Evolutionary conservation across 495 filamentous ascomycete genomes (phyloP).

Genomic region (Cercophora newfieldiana): DNA sequence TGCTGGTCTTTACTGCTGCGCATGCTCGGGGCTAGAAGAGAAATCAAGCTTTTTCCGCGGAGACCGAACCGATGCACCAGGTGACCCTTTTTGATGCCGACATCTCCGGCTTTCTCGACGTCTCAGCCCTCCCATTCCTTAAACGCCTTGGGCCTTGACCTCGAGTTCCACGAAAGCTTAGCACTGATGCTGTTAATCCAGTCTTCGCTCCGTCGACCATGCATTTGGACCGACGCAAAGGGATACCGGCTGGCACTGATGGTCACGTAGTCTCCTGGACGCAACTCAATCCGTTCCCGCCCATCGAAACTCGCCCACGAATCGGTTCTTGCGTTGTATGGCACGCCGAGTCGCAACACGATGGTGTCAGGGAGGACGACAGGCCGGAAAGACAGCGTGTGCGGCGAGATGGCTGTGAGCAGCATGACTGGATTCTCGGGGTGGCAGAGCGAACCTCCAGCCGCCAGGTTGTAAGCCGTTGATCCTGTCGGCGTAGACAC

Average conservation of each 20-base stretch:
- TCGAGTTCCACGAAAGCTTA: slow-evolving; percentile 91
- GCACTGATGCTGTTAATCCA: slow-evolving; percentile 91
- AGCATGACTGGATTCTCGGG: slow-evolving; percentile 97
- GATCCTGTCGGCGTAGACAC: slow-evolving; percentile 90
- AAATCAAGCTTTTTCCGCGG: not conserved
- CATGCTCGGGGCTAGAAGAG: not conserved
- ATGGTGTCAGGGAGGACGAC: slow-evolving; percentile 96
- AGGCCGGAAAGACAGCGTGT: slow-evolving; percentile 92
- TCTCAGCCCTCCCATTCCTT: slow-evolving; percentile 49
- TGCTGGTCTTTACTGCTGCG: not conserved
- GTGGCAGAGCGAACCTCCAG: slow-evolving; percentile 91
- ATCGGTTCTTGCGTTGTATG: slow-evolving; percentile 83
- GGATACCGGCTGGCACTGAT: slow-evolving; percentile 90
- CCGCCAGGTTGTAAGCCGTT: slow-evolving; percentile 96
- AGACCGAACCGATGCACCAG: not conserved
- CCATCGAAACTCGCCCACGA: slow-evolving; percentile 98
- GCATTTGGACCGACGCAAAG: slow-evolving; percentile 83
- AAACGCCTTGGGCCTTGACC: slow-evolving; percentile 70
- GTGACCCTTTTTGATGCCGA: not conserved
- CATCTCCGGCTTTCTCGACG: not conserved
- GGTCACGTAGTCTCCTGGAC: slow-evolving; percentile 92
- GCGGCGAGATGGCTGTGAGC: slow-evolving; percentile 91
- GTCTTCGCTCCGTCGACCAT: slow-evolving; percentile 74
- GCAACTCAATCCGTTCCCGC: slow-evolving; percentile 81
- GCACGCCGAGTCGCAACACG: slow-evolving; percentile 86